Conservation (phyloP, 2,329 filamentous ascomycete species). For the Colletotrichum salicis region DNA sequence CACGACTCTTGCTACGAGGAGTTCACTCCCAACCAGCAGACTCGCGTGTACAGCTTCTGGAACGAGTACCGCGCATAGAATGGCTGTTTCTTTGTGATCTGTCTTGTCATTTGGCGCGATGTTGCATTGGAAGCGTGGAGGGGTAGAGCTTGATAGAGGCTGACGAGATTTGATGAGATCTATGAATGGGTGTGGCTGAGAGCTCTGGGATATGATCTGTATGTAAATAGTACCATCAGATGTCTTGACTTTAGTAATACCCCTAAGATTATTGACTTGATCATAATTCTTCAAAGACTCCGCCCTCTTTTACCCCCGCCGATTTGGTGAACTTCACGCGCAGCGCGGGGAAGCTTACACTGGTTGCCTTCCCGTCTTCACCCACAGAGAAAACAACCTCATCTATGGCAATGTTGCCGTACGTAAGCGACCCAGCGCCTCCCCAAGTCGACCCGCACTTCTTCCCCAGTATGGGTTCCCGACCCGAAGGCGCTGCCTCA, state of each 20-base stretch:
- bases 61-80: slow-evolving; percentile 46
- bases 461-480: neutral
- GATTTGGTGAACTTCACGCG: neutral
- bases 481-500: neutral
- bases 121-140: neutral
- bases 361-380: neutral
- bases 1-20: slow-evolving; percentile 57
- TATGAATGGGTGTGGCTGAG: neutral
- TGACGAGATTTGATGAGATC: neutral
- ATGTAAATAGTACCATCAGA: neutral
- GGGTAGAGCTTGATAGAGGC: neutral
- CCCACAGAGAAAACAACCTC: slow-evolving; percentile 36
- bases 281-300: neutral
- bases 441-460: slow-evolving; percentile 3
- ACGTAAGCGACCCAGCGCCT: slow-evolving; percentile 30
- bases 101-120: neutral
- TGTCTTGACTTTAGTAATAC: neutral
- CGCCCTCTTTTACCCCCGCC: too few species aligned
- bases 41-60: slow-evolving; percentile 53
- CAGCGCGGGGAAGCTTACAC: slow-evolving; percentile 23
- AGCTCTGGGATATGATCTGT: neutral
- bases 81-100: neutral
- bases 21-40: slow-evolving; percentile 55
- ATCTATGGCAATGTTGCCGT: slow-evolving; percentile 34
- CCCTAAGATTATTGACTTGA: neutral